A percentile compares a stretch with the other conserved stretches of the same genome.
Conservation (phyloP, 305 asterid genomes). For the Fraxinus dipetala region DNA sequence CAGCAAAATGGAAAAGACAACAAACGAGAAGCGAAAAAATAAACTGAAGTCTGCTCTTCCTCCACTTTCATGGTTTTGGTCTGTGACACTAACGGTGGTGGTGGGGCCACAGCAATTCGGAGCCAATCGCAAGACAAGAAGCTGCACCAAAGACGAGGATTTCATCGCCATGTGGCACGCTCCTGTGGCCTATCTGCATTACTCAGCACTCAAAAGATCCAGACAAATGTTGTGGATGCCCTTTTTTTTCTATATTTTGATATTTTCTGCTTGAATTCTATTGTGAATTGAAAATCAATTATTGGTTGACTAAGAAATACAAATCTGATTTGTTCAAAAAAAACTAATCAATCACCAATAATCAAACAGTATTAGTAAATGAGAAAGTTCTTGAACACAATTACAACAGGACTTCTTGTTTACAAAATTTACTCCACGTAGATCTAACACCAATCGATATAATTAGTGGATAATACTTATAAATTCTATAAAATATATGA, state of each 20-base stretch:
- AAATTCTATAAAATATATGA: too few species aligned
- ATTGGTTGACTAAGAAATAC: not conserved
- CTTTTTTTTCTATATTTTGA: not conserved
- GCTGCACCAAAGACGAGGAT: conserved; percentile 41
- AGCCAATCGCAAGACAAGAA: conserved; percentile 45
- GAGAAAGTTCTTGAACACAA: not conserved
- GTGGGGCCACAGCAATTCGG: conserved; percentile 41
- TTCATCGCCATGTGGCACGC: conserved; percentile 41
- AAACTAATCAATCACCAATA: not conserved
- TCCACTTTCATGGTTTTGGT: not conserved
- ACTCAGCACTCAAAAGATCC: conserved; percentile 20
- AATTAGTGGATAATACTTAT: too few species aligned
- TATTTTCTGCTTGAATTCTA: not conserved
- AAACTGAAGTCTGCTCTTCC: not conserved
- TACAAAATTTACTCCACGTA: too few species aligned
- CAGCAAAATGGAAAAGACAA: not conserved
- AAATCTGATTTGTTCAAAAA: not conserved
- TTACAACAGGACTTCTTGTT: too few species aligned
- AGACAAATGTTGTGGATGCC: not conserved
- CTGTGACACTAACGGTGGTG: conserved; percentile 9
- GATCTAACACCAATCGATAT: not conserved
- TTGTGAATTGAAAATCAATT: not conserved
- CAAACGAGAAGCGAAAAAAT: not conserved
- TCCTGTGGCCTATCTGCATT: conserved; percentile 12
- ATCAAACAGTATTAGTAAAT: not conserved